These are phyloP conservation scores for Bruguiera gymnorhiza DNA, from an alignment of 345 rosid genomes.

Conservation along the genomic window DNA sequence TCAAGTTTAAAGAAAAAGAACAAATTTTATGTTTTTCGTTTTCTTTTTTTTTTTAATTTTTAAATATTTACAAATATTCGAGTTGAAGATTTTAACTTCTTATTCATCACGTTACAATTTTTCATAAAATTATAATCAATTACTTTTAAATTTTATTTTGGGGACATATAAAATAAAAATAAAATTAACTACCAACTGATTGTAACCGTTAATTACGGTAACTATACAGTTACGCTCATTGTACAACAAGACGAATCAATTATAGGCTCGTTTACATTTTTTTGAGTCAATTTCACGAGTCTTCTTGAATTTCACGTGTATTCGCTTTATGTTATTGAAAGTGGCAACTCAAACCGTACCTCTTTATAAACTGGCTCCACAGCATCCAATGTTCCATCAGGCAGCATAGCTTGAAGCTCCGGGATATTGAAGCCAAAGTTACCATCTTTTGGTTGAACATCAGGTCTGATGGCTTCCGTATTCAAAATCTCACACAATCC, in stretches of 20 bases:
- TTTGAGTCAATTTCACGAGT: neutral
- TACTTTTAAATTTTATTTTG: too few species aligned
- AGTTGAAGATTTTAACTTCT: too few species aligned
- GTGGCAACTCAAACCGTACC: slow-evolving; percentile 26
- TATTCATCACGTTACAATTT: too few species aligned
- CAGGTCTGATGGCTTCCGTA: slow-evolving; percentile 46
- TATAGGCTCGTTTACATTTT: too few species aligned
- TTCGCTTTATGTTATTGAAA: too few species aligned
- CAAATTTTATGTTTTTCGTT: too few species aligned
- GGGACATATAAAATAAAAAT: neutral
- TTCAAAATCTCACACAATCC: slow-evolving; percentile 82
- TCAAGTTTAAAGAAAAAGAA: too few species aligned
- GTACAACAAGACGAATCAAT: neutral
- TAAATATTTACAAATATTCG: too few species aligned
- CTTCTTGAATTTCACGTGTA: too few species aligned
- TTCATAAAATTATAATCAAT: too few species aligned
- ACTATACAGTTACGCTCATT: neutral
- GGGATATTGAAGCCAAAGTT: slow-evolving; percentile 48
- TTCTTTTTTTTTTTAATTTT: too few species aligned
- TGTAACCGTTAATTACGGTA: too few species aligned
- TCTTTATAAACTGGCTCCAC: slow-evolving; percentile 46
- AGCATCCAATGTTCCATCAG: slow-evolving; percentile 60
- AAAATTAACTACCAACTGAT: neutral
- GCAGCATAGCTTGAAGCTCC: slow-evolving; percentile 58
- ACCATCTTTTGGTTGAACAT: slow-evolving; percentile 60